Conservation (phyloP, 2,329 filamentous ascomycete species). For the Ascochyta viciae-villosae region DNA sequence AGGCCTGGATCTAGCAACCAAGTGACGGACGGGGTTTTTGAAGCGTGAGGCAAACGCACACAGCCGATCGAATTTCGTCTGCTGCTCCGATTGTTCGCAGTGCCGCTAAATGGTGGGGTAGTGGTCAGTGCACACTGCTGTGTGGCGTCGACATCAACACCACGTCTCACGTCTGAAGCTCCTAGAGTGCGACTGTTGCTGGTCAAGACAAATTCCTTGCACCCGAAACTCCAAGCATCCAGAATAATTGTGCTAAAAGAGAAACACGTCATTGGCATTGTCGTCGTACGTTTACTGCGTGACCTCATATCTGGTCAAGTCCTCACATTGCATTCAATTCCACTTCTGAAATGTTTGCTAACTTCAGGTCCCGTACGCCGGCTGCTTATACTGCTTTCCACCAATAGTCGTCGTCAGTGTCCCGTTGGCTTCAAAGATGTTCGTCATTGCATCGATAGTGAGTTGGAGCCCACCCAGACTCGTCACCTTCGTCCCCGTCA, state of each 20-base stretch:
- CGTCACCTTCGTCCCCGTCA: conserved; percentile 49
- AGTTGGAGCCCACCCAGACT: conserved; percentile 51
- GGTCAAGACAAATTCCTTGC: too few species aligned
- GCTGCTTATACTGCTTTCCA: conserved; percentile 49
- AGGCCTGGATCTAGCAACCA: conserved; percentile 34
- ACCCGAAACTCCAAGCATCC: too few species aligned
- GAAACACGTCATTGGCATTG: too few species aligned
- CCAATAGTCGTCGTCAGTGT: conserved; percentile 50
- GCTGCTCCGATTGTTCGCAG: conserved; percentile 16
- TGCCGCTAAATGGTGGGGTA: conserved; percentile 16
- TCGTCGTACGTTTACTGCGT: too few species aligned
- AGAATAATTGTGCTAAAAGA: too few species aligned
- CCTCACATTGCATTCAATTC: not conserved
- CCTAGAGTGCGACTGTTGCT: too few species aligned
- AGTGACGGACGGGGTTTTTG: conserved; percentile 19
- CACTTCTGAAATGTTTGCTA: too few species aligned
- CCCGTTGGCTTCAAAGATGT: conserved; percentile 53
- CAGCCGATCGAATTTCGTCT: conserved; percentile 34
- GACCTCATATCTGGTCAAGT: too few species aligned
- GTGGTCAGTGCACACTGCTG: not conserved
- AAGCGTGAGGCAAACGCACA: conserved; percentile 37
- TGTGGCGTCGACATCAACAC: not conserved
- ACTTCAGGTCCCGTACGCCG: conserved; percentile 41
- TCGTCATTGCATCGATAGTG: conserved; percentile 48
- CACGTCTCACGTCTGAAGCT: not conserved